These are phyloP conservation scores for Annulohypoxylon maeteangense DNA, from an alignment of 495 filamentous ascomycete species.

Conservation along the genomic window DNA sequence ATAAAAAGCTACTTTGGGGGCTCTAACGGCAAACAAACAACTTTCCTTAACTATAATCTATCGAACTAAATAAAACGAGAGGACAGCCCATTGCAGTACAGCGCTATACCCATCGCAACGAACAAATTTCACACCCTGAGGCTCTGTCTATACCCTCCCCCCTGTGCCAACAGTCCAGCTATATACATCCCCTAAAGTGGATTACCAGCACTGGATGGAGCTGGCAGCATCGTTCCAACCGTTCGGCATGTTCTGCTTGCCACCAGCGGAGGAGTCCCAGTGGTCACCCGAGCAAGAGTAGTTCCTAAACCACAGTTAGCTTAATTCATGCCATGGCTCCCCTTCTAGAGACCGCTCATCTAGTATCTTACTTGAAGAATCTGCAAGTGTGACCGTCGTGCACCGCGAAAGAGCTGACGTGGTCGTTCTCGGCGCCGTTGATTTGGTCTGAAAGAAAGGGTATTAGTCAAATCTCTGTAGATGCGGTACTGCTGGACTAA, in stretches of 20 bases:
- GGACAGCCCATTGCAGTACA: background rate
- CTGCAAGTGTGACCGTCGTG: constrained; percentile 16
- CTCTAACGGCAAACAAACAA: background rate
- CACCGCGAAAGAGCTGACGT: constrained; percentile 4
- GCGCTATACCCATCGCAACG: background rate
- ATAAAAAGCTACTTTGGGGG: background rate
- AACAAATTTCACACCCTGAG: background rate
- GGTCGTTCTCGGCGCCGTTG: constrained; percentile 13
- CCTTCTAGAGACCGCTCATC: too few species aligned
- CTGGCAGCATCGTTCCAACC: constrained; percentile 8
- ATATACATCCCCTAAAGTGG: background rate
- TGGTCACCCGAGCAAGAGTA: constrained; percentile 11
- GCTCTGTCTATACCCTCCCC: background rate
- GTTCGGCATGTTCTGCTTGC: constrained; percentile 8
- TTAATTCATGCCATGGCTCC: background rate
- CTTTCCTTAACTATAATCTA: background rate
- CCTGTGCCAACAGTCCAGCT: background rate
- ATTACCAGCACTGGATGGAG: constrained; percentile 16
- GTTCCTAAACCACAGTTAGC: background rate
- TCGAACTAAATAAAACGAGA: background rate
- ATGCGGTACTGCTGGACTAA: background rate
- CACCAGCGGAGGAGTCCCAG: constrained; percentile 14
- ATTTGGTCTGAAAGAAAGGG: background rate
- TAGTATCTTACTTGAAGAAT: constrained; percentile 9
- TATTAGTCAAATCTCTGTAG: background rate